phyloP scores from a whole-genome alignment of 208 protist genomes.

The Trypanosoma brucei region DNA sequence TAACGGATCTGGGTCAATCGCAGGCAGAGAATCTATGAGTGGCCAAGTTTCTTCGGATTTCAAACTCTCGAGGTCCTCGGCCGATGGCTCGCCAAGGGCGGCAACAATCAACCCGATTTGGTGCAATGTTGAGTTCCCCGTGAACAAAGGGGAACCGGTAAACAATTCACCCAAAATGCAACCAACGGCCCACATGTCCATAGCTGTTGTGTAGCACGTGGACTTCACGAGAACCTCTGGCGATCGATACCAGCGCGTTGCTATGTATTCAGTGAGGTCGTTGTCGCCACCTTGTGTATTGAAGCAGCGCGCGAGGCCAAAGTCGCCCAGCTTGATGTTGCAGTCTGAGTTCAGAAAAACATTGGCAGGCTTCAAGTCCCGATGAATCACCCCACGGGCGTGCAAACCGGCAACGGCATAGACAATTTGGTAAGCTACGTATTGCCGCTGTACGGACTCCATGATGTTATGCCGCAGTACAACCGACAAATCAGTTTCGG shows the following conservation, averaged over 20 bases:
- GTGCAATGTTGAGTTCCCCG: constrained; percentile 94
- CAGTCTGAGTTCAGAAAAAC: constrained; percentile 93
- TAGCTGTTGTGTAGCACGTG: constrained; percentile 92
- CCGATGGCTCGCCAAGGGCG: constrained; percentile 78
- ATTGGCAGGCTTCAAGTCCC: constrained; percentile 93
- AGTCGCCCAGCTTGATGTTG: constrained; percentile 95
- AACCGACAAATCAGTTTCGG: constrained; percentile 91
- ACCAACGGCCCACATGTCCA: constrained; percentile 99
- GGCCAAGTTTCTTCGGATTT: constrained; percentile 80
- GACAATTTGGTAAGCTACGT: constrained; percentile 95
- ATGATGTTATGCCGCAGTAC: constrained; percentile 95
- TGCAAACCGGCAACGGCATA: constrained; percentile 94
- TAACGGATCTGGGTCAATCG: constrained; percentile 37
- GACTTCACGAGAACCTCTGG: constrained; percentile 97
- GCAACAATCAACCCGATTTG: constrained; percentile 94
- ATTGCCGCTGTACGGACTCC: constrained; percentile 91
- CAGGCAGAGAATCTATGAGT: constrained; percentile 80
- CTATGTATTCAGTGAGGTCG: constrained; percentile 94
- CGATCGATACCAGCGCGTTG: constrained; percentile 97
- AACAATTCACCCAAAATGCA: constrained; percentile 97
- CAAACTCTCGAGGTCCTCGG: constrained; percentile 89
- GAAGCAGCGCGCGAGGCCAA: constrained; percentile 95
- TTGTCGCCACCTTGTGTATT: constrained; percentile 23
- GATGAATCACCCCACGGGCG: constrained; percentile 81
- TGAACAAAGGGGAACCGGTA: constrained; percentile 91